Percentiles rank a stretch among this genome's conserved stretches.
These are phyloP conservation scores for Didymella keratinophila DNA, from an alignment of 2,329 filamentous ascomycete species.

Conservation along the genomic window DNA sequence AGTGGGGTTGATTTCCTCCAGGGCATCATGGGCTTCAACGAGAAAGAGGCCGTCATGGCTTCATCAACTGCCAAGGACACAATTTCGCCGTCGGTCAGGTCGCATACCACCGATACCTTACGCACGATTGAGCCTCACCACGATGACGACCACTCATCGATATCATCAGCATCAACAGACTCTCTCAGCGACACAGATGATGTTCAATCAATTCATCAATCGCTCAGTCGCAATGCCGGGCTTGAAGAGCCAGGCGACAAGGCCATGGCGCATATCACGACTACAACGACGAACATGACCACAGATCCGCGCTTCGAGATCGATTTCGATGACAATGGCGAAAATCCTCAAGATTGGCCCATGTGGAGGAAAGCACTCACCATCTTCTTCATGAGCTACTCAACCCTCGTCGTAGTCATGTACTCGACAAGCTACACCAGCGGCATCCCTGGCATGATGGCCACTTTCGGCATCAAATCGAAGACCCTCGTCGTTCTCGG, in stretches of 20 bases:
- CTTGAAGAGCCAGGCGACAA: conserved; percentile 39
- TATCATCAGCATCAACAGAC: conserved; percentile 38
- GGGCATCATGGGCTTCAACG: conserved; percentile 6
- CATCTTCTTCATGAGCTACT: conserved; percentile 64
- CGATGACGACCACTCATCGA: conserved; percentile 34
- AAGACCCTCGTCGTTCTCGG: conserved; percentile 74
- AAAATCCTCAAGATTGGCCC: conserved; percentile 75
- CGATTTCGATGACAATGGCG: conserved; percentile 67
- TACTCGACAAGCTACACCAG: conserved; percentile 82
- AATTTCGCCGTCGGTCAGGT: conserved; percentile 9
- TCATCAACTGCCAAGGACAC: conserved; percentile 14
- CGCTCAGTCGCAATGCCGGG: conserved; percentile 46
- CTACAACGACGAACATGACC: conserved; percentile 48
- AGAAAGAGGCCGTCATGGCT: conserved; percentile 24
- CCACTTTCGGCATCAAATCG: conserved; percentile 67
- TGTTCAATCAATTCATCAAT: conserved; percentile 41
- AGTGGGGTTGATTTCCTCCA: conserved; percentile 2
- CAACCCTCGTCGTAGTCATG: conserved; percentile 61
- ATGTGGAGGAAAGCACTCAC: conserved; percentile 64
- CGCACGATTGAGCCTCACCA: not conserved
- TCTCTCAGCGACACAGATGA: conserved; percentile 33
- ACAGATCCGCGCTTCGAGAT: conserved; percentile 72
- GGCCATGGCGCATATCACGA: conserved; percentile 34
- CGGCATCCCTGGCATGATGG: conserved; percentile 71
- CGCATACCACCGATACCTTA: not conserved